phyloP scores from a whole-genome alignment of 257 asterid genomes.

The Nicotiana obtusifolia region DNA sequence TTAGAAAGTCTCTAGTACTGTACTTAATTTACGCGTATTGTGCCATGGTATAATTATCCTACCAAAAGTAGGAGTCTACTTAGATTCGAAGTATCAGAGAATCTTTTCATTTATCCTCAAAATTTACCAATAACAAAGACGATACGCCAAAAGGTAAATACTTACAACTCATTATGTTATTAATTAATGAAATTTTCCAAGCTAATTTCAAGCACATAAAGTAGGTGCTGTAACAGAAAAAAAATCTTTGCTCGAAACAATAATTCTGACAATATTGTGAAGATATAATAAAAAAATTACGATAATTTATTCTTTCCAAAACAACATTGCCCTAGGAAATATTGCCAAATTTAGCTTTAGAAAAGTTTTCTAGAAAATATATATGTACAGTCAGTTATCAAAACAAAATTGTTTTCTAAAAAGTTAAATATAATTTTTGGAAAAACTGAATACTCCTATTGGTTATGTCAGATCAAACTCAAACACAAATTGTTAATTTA shows the following conservation, averaged over 20 bases:
- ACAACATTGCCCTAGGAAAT: too few species aligned
- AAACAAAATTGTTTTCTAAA: too few species aligned
- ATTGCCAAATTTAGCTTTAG: not conserved
- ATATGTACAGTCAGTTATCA: too few species aligned
- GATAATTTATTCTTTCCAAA: too few species aligned
- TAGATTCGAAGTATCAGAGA: constrained; percentile 19
- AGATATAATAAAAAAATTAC: too few species aligned
- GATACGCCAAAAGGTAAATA: not conserved
- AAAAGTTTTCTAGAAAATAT: not conserved
- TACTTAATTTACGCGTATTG: constrained; percentile 5
- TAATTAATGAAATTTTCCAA: not conserved
- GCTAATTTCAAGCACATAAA: not conserved
- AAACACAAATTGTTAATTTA: too few species aligned
- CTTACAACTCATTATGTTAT: not conserved
- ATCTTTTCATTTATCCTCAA: constrained; percentile 4
- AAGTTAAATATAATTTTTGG: too few species aligned
- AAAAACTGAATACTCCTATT: too few species aligned
- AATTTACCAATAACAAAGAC: not conserved
- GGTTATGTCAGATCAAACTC: too few species aligned
- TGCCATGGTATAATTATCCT: not conserved
- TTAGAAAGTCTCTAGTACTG: constrained; percentile 6
- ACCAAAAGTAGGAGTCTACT: constrained; percentile 22
- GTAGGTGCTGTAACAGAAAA: not conserved
- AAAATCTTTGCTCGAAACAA: not conserved
- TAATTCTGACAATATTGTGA: too few species aligned